Percentiles rank a stretch among this genome's conserved stretches.
Evolutionary conservation across 73 alveolate species (phyloP).

Genomic region (Tetrahymena thermophila): DNA sequence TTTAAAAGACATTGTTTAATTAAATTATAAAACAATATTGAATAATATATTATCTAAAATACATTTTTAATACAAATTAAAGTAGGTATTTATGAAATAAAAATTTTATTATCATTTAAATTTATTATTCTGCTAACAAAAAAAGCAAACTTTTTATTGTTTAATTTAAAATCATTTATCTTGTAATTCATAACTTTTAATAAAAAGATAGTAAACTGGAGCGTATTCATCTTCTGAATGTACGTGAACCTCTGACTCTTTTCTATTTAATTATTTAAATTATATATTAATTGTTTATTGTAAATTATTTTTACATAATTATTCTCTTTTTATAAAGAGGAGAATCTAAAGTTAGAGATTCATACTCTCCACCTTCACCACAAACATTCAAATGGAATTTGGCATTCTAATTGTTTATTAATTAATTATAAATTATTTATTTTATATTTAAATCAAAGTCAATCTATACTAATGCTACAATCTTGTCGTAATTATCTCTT

Average conservation of each 20-base stretch:
- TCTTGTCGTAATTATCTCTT: constrained; percentile 45
- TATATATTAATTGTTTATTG: not conserved
- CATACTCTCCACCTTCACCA: constrained; percentile 99
- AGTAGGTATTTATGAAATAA: too few relatives aligned
- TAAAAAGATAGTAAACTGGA: not conserved
- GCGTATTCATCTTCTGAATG: not conserved
- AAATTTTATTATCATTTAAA: too few relatives aligned
- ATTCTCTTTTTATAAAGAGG: constrained; percentile 70
- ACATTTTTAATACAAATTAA: too few relatives aligned
- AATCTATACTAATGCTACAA: constrained; percentile 25
- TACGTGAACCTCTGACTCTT: not conserved
- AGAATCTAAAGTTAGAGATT: constrained; percentile 85
- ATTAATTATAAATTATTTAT: too few relatives aligned
- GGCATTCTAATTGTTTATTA: constrained; percentile 39
- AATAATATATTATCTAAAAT: too few relatives aligned
- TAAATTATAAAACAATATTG: too few relatives aligned
- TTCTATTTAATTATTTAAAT: not conserved
- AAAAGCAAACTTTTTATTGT: not conserved
- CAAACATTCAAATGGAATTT: constrained; percentile 89
- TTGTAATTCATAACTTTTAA: not conserved
- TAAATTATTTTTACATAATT: constrained; percentile 1
- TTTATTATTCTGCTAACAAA: not conserved
- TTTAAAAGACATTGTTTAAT: too few relatives aligned
- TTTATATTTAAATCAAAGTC: not conserved
- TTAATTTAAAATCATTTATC: not conserved